Percentiles rank a stretch among this genome's conserved stretches.
phyloP scores from a whole-genome alignment of 306 rosid genomes.

The Vicia sativa region DNA sequence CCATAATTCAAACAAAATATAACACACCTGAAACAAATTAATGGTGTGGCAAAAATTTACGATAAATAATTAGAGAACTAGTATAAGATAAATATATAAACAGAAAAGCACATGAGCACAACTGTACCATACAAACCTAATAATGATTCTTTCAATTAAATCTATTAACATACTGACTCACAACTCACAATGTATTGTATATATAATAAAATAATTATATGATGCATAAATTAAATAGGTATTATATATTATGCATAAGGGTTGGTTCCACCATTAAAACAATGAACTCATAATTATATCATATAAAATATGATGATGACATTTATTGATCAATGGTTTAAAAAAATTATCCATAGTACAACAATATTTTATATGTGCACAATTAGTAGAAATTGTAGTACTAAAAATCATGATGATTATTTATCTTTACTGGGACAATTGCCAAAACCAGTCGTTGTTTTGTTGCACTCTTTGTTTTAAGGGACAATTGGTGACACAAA shows the following conservation, averaged over 20 bases:
- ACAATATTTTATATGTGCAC: too few relatives aligned
- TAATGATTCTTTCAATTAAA: background rate
- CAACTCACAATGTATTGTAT: background rate
- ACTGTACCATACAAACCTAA: slow-evolving; percentile 22
- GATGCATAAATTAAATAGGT: too few relatives aligned
- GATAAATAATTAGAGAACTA: too few relatives aligned
- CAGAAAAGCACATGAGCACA: slow-evolving; percentile 2
- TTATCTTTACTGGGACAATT: background rate
- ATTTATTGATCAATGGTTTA: too few relatives aligned
- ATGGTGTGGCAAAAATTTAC: too few relatives aligned
- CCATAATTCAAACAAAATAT: too few relatives aligned
- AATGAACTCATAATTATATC: too few relatives aligned
- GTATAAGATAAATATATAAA: background rate
- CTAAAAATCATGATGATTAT: slow-evolving; percentile 6
- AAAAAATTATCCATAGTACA: too few relatives aligned
- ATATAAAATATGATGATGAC: too few relatives aligned
- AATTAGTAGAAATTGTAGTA: slow-evolving; percentile 3
- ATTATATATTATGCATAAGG: too few relatives aligned
- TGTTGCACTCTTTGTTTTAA: slow-evolving; percentile 24
- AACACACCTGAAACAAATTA: background rate
- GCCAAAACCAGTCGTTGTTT: slow-evolving; percentile 26
- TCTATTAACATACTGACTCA: background rate
- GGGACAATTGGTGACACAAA: slow-evolving; percentile 8
- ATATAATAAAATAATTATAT: background rate
- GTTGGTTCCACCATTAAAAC: too few relatives aligned